phyloP scores from a whole-genome alignment of 768 basidiomycete species.

The Boletales sp. region DNA sequence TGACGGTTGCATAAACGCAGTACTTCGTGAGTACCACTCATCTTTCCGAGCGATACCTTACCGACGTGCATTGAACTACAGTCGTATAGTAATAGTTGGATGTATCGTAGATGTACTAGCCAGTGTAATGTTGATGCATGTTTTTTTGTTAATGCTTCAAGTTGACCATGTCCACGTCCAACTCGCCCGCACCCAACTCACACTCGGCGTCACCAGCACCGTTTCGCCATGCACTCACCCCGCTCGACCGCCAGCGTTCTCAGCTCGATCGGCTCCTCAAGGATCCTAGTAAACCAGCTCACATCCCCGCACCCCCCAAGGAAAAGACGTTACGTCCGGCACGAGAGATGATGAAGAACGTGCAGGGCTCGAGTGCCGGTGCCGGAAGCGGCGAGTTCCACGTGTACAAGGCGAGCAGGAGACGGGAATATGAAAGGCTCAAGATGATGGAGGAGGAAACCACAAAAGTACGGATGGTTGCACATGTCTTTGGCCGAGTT shows the following conservation, averaged over 20 bases:
- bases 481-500: not conserved
- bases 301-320: slow-evolving; percentile 75
- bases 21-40: slow-evolving; percentile 62
- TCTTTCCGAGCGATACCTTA: not conserved
- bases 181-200: slow-evolving; percentile 27
- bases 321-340: slow-evolving; percentile 79
- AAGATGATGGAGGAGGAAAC: slow-evolving; percentile 85
- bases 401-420: slow-evolving; percentile 92
- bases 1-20: slow-evolving; percentile 94
- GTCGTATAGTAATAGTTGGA: slow-evolving; percentile 22
- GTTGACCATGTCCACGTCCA: slow-evolving; percentile 6
- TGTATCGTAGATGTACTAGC: not conserved
- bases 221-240: slow-evolving; percentile 45
- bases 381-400: slow-evolving; percentile 98
- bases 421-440: slow-evolving; percentile 92
- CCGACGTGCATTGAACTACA: slow-evolving; percentile 10
- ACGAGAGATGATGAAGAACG: slow-evolving; percentile 98
- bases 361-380: slow-evolving; percentile 95
- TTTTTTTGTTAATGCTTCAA: no score
- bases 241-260: slow-evolving; percentile 49
- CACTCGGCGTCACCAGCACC: slow-evolving; percentile 31
- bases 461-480: slow-evolving; percentile 53
- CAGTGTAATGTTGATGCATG: slow-evolving; percentile 3
- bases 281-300: slow-evolving; percentile 81
- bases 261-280: slow-evolving; percentile 88